Percentiles rank a stretch among this genome's conserved stretches.
These are phyloP conservation scores for Curvularia verruculosa DNA, from an alignment of 2,329 filamentous ascomycete genomes.

Conservation along the genomic window DNA sequence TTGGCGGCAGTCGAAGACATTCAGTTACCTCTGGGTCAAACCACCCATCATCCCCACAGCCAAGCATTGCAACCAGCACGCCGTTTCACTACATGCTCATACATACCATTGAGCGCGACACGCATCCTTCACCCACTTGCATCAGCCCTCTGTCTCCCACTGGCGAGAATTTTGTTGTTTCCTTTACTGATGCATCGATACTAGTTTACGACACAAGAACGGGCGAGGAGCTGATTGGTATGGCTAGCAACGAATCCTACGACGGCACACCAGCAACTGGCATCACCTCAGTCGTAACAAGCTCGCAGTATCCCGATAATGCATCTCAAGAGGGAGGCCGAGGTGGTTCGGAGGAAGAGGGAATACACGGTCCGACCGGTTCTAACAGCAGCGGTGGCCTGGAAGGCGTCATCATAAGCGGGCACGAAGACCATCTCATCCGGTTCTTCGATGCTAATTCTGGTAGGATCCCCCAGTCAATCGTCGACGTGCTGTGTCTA, in stretches of 20 bases:
- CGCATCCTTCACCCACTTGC: conserved; percentile 80
- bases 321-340: conserved; percentile 64
- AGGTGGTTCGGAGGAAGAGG: conserved; percentile 73
- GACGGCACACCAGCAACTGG: conserved; percentile 82
- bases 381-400: conserved; percentile 74
- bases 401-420: conserved; percentile 92
- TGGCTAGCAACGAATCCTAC: conserved; percentile 94
- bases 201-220: conserved; percentile 91
- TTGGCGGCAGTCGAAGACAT: conserved; percentile 80
- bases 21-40: conserved; percentile 94
- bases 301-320: conserved; percentile 78
- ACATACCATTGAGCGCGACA: conserved; percentile 78
- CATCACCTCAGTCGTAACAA: conserved; percentile 90
- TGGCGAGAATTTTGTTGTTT: conserved; percentile 90
- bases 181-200: conserved; percentile 87
- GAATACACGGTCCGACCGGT: conserved; percentile 80
- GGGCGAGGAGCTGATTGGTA: conserved; percentile 87
- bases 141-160: conserved; percentile 85
- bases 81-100: conserved; percentile 88
- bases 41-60: conserved; percentile 88
- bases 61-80: conserved; percentile 81
- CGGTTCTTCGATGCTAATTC: conserved; percentile 98
- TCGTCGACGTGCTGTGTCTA: conserved; percentile 10
- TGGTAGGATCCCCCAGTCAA: conserved; percentile 67
- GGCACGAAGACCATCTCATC: conserved; percentile 95